Evolutionary conservation across 139 green algal genomes (phyloP), one percentile per base, ranked within the genome.

Genomic region (Microglena sp.): DNA sequence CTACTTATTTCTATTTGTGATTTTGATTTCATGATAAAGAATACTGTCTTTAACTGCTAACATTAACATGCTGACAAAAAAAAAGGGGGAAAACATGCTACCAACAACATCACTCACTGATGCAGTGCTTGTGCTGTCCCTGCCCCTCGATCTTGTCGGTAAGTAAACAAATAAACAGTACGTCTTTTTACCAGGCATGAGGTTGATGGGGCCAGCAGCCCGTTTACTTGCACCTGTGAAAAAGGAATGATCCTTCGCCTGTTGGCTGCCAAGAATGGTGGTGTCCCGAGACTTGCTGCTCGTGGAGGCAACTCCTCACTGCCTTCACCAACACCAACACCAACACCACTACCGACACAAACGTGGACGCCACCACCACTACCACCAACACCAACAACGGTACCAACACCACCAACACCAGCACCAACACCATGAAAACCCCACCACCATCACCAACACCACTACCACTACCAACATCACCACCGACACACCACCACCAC

Each of bases 201-300:
- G n/a, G n/a, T n/a, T n/a, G n/a, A n/a, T n/a, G n/a, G n/a, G n/a
- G n/a, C n/a, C n/a, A n/a, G n/a, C n/a, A n/a, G n/a, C n/a, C n/a
- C n/a, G n/a, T n/a, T n/a, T n/a, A n/a, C n/a, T n/a, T n/a, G n/a
- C n/a, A n/a, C n/a, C n/a, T n/a, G 92, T 0, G 91, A 96, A 66
- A 71, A 69, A 3, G 93, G 93, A 15, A 64, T 87, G 27, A 81
- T 90, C 36, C 89, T 77, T 1, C 78, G 93, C 28, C 62, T 99
- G 54, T 80, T 99, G 55, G 91, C 93, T 0, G 24, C 60, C 40
- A 98, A 98, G 77, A 96, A 88, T 71, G 92, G 94, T 24, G 89
- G 82, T 30, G 89, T 84, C 70, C 80, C 98, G 7, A 98, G 93
- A 0, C 98, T 99, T 85, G 93, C 86, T 0, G 81, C 87, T 0